Base-by-base conservation (phyloP, 176 grass and related monocot species). In the Eremochloa ophiuroides region DNA sequence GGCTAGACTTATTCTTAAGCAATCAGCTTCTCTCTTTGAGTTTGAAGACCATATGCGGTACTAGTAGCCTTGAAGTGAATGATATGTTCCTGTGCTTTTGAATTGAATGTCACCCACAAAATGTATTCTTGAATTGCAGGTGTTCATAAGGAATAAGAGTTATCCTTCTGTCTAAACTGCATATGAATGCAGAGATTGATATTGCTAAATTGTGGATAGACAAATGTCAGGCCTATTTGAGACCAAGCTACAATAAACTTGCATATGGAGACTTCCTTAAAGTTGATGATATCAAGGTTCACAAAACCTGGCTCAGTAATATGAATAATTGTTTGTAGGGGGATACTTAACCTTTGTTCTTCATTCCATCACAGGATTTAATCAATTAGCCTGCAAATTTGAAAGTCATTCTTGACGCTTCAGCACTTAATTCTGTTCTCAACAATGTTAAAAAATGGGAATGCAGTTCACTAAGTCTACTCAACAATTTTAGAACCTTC, bases 211-310 rank as follows among this genome's bases (percentile, higher is more conserved):
- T 73, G 66, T 97, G 95, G 95, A 77, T 92, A 82, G 85, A 86
- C 64, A 97, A 83, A 84, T 94, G 77, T 78, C 87, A 89, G 88
- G 37, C 59, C 60, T 94, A 88, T 83, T 72, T 97, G 44, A 76
- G 78, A 44, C 85, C 58, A 84, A 77, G 64, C 60, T 63, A 58
- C 59, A 61, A 85, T 55, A 79, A 10, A 63, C 76, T 56, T 80
- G 31, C 62, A 62, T 80, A 33, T 70, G 68, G 77, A 77, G 47
- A 55, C 46, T 53, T 87, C 48, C 88, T 94, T 89, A 82, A 91
- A 83, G 83, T 97, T 73, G 81, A 87, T 69, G 87, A 89, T 11
- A 82, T 97, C 44, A 94, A 97, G 95, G 94, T 97, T 86, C 28
- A 15, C 89, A 62, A 26, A 58, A 48, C 76, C 47, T 72, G 81